phyloP scores from a whole-genome alignment of 768 basidiomycete species.

The Boletus patriciae region DNA sequence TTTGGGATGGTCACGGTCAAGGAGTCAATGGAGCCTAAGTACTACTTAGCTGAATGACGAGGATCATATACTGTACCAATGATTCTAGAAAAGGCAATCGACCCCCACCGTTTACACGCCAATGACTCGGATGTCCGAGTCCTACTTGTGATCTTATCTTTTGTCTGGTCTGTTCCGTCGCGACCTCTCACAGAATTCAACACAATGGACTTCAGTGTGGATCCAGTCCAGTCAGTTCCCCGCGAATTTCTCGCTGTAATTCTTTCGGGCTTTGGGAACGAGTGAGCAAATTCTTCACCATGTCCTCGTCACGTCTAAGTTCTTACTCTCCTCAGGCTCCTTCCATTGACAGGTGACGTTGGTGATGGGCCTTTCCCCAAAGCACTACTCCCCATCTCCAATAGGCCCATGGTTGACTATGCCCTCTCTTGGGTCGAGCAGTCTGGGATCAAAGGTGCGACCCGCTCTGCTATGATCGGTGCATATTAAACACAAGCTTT shows the following conservation, averaged over 20 bases:
- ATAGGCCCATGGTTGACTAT: constrained; percentile 85
- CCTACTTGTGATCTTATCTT: neutral
- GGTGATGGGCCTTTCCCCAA: constrained; percentile 86
- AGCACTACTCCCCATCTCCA: constrained; percentile 83
- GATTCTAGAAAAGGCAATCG: constrained; percentile 24
- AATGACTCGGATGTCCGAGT: constrained; percentile 10
- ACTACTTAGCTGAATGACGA: neutral
- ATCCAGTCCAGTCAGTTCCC: constrained; percentile 50
- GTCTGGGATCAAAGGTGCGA: constrained; percentile 76
- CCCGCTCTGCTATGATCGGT: neutral
- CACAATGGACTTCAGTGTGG: constrained; percentile 63
- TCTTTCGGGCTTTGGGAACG: constrained; percentile 89
- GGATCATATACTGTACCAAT: neutral
- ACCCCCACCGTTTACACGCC: neutral
- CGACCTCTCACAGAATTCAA: no score
- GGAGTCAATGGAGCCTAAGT: neutral
- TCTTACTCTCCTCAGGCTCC: constrained; percentile 48
- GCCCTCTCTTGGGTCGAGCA: constrained; percentile 84
- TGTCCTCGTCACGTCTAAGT: neutral
- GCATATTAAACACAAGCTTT: constrained; percentile 9
- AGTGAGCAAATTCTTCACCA: constrained; percentile 47
- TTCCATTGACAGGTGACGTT: constrained; percentile 72
- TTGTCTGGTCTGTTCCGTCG: neutral
- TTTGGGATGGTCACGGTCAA: neutral
- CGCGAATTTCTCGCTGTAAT: constrained; percentile 88